phyloP scores from a whole-genome alignment of 805 yeast genomes.

The Grigorovia humatica region DNA sequence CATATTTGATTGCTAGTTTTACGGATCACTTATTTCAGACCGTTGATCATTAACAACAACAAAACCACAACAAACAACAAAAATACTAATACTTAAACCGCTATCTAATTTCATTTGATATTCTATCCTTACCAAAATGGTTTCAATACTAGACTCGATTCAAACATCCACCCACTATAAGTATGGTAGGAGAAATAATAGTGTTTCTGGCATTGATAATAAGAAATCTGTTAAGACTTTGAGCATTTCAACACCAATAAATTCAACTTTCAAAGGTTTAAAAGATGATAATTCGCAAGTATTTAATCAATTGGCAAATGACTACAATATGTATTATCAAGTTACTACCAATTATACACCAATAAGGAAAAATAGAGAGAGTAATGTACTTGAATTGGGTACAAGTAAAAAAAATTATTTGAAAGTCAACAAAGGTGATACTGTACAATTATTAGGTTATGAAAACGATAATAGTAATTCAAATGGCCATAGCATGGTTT shows the following conservation, averaged over 20 bases:
- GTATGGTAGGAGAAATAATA: not conserved
- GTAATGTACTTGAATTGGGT: not conserved
- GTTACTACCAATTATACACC: not conserved
- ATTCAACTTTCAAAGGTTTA: not conserved
- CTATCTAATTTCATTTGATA: too few species aligned
- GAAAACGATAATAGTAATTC: slow-evolving; percentile 2
- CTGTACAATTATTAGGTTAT: slow-evolving; percentile 11
- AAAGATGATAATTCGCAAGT: not conserved
- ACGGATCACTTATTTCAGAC: too few species aligned
- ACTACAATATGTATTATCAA: not conserved
- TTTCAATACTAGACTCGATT: not conserved
- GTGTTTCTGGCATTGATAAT: not conserved
- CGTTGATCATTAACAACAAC: too few species aligned
- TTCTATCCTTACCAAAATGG: not conserved
- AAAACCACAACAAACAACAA: too few species aligned
- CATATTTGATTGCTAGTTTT: too few species aligned
- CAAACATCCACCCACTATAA: not conserved
- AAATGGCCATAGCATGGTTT: slow-evolving; percentile 1
- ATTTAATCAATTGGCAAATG: not conserved
- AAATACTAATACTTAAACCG: too few species aligned
- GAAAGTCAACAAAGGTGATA: slow-evolving; percentile 3
- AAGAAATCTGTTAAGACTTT: not conserved
- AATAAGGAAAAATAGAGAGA: not conserved
- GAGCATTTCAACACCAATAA: not conserved
- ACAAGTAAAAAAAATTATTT: not conserved